Percentiles rank a stretch among this genome's conserved stretches.
These are phyloP conservation scores for Dillenia suffruticosa DNA, from an alignment of 164 flowering plant species.

Conservation along the genomic window DNA sequence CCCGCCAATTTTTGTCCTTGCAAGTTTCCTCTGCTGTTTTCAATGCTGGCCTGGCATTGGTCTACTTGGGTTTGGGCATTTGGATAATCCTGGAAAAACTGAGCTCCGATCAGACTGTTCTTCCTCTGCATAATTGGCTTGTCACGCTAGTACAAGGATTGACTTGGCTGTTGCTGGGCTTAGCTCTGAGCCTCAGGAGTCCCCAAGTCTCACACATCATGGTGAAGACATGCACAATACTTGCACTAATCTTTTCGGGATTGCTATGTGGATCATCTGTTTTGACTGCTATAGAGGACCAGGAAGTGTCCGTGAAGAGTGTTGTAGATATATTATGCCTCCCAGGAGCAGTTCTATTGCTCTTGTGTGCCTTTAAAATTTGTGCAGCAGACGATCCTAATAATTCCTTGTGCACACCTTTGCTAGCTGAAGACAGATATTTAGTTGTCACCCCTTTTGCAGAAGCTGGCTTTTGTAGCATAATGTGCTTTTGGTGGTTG, in stretches of 20 bases:
- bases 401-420: slow-evolving; percentile 19
- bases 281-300: slow-evolving; percentile 10
- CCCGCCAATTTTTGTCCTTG: slow-evolving; percentile 9
- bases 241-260: slow-evolving; percentile 35
- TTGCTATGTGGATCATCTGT: slow-evolving; percentile 36
- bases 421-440: slow-evolving; percentile 16
- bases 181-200: slow-evolving; percentile 24
- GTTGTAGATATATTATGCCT: slow-evolving; percentile 40
- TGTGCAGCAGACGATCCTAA: slow-evolving; percentile 1
- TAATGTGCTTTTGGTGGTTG: slow-evolving; percentile 69
- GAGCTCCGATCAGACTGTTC: slow-evolving; percentile 5
- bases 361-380: slow-evolving; percentile 25
- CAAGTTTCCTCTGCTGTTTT: slow-evolving; percentile 22
- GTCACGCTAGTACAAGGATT: slow-evolving; percentile 42
- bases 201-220: slow-evolving; percentile 11
- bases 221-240: slow-evolving; percentile 26
- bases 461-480: slow-evolving; percentile 41
- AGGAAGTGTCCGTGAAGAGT: slow-evolving; percentile 18
- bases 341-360: slow-evolving; percentile 52
- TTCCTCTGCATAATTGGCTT: slow-evolving; percentile 47
- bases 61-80: slow-evolving; percentile 34
- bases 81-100: slow-evolving; percentile 30
- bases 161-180: slow-evolving; percentile 36
- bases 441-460: slow-evolving; percentile 43
- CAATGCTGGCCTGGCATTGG: slow-evolving; percentile 38